Evolutionary conservation across 345 rosid genomes (phyloP), one percentile per base, ranked within the genome.

Genomic region (Populus tremula): DNA sequence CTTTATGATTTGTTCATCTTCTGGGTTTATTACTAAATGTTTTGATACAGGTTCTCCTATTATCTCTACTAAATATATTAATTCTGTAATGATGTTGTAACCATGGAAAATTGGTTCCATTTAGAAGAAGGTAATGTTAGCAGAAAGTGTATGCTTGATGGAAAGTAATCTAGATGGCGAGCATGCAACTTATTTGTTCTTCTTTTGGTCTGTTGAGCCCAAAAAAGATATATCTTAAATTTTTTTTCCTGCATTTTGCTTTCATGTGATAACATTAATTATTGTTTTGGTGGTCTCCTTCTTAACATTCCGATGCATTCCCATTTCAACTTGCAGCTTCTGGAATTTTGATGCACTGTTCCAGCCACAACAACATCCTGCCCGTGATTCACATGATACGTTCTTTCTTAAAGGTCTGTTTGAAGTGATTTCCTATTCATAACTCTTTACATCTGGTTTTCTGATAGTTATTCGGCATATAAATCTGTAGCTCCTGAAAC

Each of bases 281-380:
- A 53, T 54, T 54, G 3, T 18, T 18, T 6, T 53, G 8, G n/a
- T 53, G 9, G 18, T 53, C 8, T 53, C 2, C 17, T 50, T 53
- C 16, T 53, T 53, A 53, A 53, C 59, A 1, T 53, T 53, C 59
- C 1, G 1, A 20, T 53, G 59, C 23, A 33, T 74, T 70, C 41
- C 49, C 20, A 14, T 70, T 66, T 83, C 39, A 35, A 79, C 72
- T 69, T 84, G 76, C 88, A 93, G 99, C 88, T 95, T 95, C 92
- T 95, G 98, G 98, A 93, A 95, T 85, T 95, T 96, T 38, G 99
- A 96, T 88, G 97, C 92, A 65, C 79, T 96, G 64, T 93, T 93
- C 89, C 99, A 93, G 85, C 97, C 98, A 47, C 99, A 96, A 80
- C 98, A 96, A 75, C 99, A 96, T 83, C 99, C 99, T 79, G 99